A percentile compares a stretch with the other conserved stretches of the same genome.
These are phyloP conservation scores for Pseudomonodictys pantanalensis DNA, from an alignment of 495 filamentous ascomycete species.

Conservation along the genomic window DNA sequence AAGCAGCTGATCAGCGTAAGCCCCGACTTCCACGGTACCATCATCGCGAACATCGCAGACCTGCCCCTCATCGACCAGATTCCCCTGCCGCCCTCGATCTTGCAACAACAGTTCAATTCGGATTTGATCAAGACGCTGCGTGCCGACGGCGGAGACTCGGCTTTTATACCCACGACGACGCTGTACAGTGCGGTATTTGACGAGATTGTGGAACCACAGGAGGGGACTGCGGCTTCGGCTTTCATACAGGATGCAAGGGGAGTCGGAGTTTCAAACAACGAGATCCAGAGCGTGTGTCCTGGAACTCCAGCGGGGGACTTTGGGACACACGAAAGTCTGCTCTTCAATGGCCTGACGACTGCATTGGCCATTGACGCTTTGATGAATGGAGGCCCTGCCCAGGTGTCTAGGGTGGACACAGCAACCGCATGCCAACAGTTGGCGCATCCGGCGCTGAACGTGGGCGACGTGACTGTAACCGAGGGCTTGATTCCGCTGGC, in stretches of 20 bases:
- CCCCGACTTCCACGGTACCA: constrained; percentile 49
- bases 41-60: constrained; percentile 36
- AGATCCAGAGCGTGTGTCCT: constrained; percentile 43
- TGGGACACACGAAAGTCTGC: constrained; percentile 47
- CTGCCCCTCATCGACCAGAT: constrained; percentile 20
- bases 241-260: constrained; percentile 37
- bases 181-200: constrained; percentile 45
- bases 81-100: constrained; percentile 39
- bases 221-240: constrained; percentile 45
- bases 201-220: constrained; percentile 48
- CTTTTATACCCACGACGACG: constrained; percentile 51
- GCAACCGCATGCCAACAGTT: constrained; percentile 36
- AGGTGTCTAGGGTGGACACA: constrained; percentile 36
- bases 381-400: constrained; percentile 41
- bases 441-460: constrained; percentile 37
- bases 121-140: constrained; percentile 45
- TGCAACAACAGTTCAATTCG: constrained; percentile 47
- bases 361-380: constrained; percentile 48
- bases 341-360: constrained; percentile 47
- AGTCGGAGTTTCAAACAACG: constrained; percentile 47
- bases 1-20: constrained; percentile 47
- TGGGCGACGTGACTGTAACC: constrained; percentile 42
- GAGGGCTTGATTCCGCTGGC: constrained; percentile 28
- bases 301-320: constrained; percentile 40
- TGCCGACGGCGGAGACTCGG: constrained; percentile 44